Percentiles rank a stretch among this genome's conserved stretches.
phyloP scores from a whole-genome alignment of 2,329 filamentous ascomycete genomes.

The Talaromyces piceae region DNA sequence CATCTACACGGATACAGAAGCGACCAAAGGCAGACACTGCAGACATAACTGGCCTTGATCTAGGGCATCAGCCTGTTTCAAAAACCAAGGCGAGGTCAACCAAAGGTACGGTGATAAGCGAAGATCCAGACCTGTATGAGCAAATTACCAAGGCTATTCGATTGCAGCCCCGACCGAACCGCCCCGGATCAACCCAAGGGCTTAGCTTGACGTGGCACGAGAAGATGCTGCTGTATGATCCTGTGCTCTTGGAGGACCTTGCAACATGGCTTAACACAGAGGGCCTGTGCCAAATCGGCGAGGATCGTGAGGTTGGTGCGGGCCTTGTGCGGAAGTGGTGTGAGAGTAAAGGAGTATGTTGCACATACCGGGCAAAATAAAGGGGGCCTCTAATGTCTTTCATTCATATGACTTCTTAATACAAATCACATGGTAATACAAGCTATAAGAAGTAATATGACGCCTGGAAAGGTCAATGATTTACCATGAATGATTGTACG shows the following conservation, averaged over 20 bases:
- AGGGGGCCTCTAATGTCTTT: not conserved
- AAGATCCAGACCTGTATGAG: constrained; percentile 35
- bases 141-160: constrained; percentile 45
- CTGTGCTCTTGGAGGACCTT: constrained; percentile 80
- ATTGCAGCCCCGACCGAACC: constrained; percentile 27
- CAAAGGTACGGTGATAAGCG: constrained; percentile 1
- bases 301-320: constrained; percentile 57
- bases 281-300: constrained; percentile 54
- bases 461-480: no score
- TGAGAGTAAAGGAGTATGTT: constrained; percentile 77
- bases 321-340: constrained; percentile 81
- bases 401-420: no score
- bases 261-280: constrained; percentile 73
- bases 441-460: no score
- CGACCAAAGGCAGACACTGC: not conserved
- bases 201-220: constrained; percentile 66
- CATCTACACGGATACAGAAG: constrained; percentile 20
- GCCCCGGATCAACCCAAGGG: constrained; percentile 19
- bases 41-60: not conserved
- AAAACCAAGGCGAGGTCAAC: constrained; percentile 9
- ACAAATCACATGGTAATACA: no score
- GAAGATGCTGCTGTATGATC: constrained; percentile 89
- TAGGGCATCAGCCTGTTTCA: not conserved
- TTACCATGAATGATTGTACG: no score
- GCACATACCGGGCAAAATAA: constrained; percentile 27